Evolutionary conservation across 2,329 filamentous ascomycete genomes (phyloP).

Genomic region (Colletotrichum sp.): DNA sequence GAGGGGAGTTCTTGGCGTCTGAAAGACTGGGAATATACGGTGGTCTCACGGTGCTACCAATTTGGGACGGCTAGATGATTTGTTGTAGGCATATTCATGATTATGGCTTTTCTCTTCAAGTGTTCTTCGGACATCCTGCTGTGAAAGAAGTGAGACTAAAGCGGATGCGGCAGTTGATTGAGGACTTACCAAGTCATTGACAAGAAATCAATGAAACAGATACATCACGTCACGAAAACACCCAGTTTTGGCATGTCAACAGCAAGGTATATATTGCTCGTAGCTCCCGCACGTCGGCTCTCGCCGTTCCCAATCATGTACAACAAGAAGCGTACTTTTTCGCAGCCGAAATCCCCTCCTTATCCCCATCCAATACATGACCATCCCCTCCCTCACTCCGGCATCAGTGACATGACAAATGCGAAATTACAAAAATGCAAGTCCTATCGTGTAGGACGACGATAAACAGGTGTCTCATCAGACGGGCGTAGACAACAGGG

Average conservation of each 20-base stretch:
- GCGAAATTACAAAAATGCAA: conserved; percentile 9
- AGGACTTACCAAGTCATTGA: not conserved
- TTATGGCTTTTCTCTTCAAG: not conserved
- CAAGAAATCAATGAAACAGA: not conserved
- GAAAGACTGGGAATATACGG: not conserved
- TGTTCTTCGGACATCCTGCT: not conserved
- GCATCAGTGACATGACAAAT: conserved; percentile 15
- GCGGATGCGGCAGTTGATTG: not conserved
- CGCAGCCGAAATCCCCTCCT: not conserved
- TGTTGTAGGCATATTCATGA: not conserved
- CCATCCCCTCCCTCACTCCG: conserved; percentile 5
- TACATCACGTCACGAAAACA: not conserved
- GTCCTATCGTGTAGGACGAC: not conserved
- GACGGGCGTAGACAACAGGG: not conserved
- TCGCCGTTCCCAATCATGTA: conserved; percentile 8
- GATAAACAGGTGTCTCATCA: not conserved
- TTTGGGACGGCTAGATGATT: not conserved
- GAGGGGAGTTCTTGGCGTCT: not conserved
- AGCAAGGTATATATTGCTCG: conserved; percentile 8
- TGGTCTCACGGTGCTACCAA: not conserved
- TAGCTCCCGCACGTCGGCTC: not conserved
- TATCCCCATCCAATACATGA: not conserved
- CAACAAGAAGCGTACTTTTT: conserved; percentile 7
- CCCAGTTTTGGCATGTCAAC: not conserved
- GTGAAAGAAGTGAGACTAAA: not conserved